Conservation (phyloP, 2,329 filamentous ascomycete species). For the Exophiala sideris region DNA sequence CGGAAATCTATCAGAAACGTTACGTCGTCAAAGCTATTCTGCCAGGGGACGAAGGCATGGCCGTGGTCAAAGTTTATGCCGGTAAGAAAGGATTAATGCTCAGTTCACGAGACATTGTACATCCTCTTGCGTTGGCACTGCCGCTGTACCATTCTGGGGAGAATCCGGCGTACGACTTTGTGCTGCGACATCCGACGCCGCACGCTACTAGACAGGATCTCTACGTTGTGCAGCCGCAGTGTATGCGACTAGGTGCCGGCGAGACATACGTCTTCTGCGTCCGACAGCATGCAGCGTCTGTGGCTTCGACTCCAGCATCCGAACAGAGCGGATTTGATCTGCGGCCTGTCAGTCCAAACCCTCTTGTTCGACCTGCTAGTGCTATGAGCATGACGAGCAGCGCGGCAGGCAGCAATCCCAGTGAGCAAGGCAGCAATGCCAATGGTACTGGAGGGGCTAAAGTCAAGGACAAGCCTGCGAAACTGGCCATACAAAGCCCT, state of each 20-base stretch:
- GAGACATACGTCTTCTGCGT: conserved; percentile 98
- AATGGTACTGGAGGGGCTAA: conserved; percentile 52
- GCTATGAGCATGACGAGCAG: conserved; percentile 61
- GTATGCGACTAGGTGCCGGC: conserved; percentile 79
- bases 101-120: conserved; percentile 92
- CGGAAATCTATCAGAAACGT: conserved; percentile 59
- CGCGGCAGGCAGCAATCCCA: conserved; percentile 51
- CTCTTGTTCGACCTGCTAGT: conserved; percentile 53
- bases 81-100: conserved; percentile 96
- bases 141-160: conserved; percentile 86
- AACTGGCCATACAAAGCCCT: conserved; percentile 90
- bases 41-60: conserved; percentile 86
- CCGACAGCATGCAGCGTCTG: conserved; percentile 75
- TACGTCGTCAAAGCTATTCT: conserved; percentile 92
- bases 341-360: conserved; percentile 26
- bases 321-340: conserved; percentile 26
- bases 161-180: conserved; percentile 91
- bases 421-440: conserved; percentile 49
- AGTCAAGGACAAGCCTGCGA: conserved; percentile 76
- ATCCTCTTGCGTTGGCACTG: conserved; percentile 83
- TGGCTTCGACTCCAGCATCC: conserved; percentile 14
- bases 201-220: conserved; percentile 97
- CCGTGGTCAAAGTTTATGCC: conserved; percentile 84
- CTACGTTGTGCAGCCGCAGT: conserved; percentile 95
- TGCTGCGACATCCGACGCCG: conserved; percentile 88